Percentiles rank a stretch among this genome's conserved stretches.
Conservation (phyloP, 2,329 filamentous ascomycete species). For the Penicillium capsulatum region DNA sequence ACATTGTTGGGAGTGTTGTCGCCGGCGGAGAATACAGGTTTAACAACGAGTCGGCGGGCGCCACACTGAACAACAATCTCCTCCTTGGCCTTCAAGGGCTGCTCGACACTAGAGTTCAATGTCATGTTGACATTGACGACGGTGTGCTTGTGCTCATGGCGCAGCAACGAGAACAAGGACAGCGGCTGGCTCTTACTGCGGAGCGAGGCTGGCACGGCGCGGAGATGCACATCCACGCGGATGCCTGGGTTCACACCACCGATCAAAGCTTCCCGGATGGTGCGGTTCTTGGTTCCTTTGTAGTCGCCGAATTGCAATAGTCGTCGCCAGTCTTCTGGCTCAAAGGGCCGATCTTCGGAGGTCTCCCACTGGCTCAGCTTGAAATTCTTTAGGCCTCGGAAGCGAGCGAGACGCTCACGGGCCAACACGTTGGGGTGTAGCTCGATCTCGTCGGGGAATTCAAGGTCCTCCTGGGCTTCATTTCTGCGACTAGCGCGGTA, state of each 20-base stretch:
- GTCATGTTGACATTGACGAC: slow-evolving; percentile 86
- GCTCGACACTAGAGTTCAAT: slow-evolving; percentile 69
- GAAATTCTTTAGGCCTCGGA: slow-evolving; percentile 87
- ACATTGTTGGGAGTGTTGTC: slow-evolving; percentile 93
- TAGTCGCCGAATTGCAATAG: slow-evolving; percentile 88
- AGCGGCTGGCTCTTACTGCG: slow-evolving; percentile 56
- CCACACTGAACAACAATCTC: slow-evolving; percentile 90
- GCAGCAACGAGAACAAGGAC: slow-evolving; percentile 77
- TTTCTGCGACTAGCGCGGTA: slow-evolving; percentile 74
- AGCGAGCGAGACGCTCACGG: slow-evolving; percentile 76
- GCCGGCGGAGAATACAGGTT: slow-evolving; percentile 83
- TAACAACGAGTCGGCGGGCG: slow-evolving; percentile 77
- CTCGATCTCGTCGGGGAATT: slow-evolving; percentile 97
- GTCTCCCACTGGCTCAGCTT: slow-evolving; percentile 85
- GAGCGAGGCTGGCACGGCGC: slow-evolving; percentile 53
- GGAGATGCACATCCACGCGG: slow-evolving; percentile 73
- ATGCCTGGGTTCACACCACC: slow-evolving; percentile 82
- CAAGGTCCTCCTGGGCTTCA: slow-evolving; percentile 82
- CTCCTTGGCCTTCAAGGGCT: slow-evolving; percentile 83
- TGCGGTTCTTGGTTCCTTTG: slow-evolving; percentile 71
- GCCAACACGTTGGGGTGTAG: slow-evolving; percentile 82
- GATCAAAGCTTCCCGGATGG: slow-evolving; percentile 76
- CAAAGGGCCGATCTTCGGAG: slow-evolving; percentile 77
- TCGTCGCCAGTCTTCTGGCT: slow-evolving; percentile 85
- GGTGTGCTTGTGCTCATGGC: slow-evolving; percentile 93